Base-by-base conservation (phyloP, 2,329 filamentous ascomycete species). In the Stylonectria norvegica region DNA sequence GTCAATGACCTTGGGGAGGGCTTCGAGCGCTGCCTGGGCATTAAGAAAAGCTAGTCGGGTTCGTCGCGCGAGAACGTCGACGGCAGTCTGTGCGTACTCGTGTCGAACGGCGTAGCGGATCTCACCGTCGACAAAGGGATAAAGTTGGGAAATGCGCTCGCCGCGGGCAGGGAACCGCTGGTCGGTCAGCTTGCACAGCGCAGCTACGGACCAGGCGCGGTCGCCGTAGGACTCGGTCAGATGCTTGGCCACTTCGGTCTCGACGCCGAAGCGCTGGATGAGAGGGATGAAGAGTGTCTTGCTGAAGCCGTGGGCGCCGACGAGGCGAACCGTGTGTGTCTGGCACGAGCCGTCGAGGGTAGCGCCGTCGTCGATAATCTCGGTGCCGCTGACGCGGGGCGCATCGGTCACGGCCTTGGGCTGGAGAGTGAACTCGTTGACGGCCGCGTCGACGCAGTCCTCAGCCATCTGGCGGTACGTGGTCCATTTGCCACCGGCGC, bases 381-480 rank as follows among this genome's bases (percentile, higher is more conserved):
- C 78, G 32, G 83, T 85, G 41, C 85, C 85, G 54, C 77, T 83
- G 52, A 90, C 76, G 41, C 81, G 76, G 4, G 82, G 81, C 10
- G 80, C 76, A 49, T 81, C 70, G n/a, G 65, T 53, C 22, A 84
- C 66, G 12, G 80, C 69, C 34, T 69, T 70, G 3, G 83, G 68
- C 38, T 73, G 62, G 23, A 93, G 75, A 7, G 71, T 67, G 64
- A 89, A 91, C 43, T 78, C 72, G 37, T 76, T 71, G 61, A 93
- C 76, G 8, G 88, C 86, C 57, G 86, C 83, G 57, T 94, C 87
- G 30, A 95, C 87, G 31, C 85, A 86, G 61, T 94, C 87, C 66
- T 95, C 87, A 16, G 88, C 86, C 89, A 95, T 94, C 65, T 94
- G 86, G 41, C 89, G 83, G 68, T 94, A 94, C 2, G 89, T 94